Conservation (phyloP, 106 monocot species). For the Dioscorea alata region DNA sequence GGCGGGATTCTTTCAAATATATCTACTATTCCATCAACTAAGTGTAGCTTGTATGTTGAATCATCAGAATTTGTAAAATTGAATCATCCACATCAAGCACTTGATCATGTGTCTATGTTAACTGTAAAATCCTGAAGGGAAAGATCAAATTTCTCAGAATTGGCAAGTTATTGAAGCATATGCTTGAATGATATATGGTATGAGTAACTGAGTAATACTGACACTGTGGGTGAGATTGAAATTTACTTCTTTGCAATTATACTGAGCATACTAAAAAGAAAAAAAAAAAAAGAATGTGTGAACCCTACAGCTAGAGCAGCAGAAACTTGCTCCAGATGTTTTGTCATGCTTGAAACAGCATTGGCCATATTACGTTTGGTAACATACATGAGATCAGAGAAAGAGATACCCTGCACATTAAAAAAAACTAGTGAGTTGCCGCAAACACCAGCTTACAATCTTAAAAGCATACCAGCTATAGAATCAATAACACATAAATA, state of each 20-base stretch:
- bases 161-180: background rate
- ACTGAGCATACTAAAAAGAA: background rate
- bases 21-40: too few species aligned
- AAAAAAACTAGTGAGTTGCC: slow-evolving; percentile 2
- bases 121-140: background rate
- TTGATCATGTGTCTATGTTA: background rate
- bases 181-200: background rate
- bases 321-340: slow-evolving; percentile 84
- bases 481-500: background rate
- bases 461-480: background rate
- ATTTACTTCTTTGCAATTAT: background rate
- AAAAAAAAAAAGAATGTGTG: background rate
- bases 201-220: background rate
- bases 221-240: background rate
- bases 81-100: too few species aligned
- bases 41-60: too few species aligned
- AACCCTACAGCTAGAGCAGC: slow-evolving; percentile 76
- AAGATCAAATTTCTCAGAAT: background rate
- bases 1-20: too few species aligned
- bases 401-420: slow-evolving; percentile 54
- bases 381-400: slow-evolving; percentile 92
- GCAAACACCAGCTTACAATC: background rate
- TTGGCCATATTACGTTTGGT: slow-evolving; percentile 89
- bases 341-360: slow-evolving; percentile 91
- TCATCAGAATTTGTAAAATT: too few species aligned